phyloP scores from a whole-genome alignment of 2,329 filamentous ascomycete genomes.

The Colletotrichum tabaci region DNA sequence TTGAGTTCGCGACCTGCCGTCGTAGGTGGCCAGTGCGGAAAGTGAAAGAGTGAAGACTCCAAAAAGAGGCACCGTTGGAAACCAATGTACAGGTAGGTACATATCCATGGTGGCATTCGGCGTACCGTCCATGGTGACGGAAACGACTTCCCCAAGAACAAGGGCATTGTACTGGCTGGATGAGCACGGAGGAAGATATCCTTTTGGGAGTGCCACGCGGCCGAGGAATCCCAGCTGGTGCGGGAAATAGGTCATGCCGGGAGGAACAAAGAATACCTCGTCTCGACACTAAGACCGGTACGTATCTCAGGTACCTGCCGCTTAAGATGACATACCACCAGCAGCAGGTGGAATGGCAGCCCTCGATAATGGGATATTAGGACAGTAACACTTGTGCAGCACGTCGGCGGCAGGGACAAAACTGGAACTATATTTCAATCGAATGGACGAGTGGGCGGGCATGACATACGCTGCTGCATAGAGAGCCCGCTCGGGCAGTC shows the following conservation, averaged over 20 bases:
- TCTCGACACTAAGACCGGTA: background rate
- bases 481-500: constrained; percentile 3
- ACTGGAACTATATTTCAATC: constrained; percentile 1
- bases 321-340: background rate
- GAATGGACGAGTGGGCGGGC: background rate
- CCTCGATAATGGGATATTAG: background rate
- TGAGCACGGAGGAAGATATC: constrained; percentile 20
- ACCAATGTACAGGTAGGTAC: too few species aligned
- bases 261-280: constrained; percentile 22
- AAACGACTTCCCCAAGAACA: constrained; percentile 20
- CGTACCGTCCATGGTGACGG: constrained; percentile 3
- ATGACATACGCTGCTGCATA: background rate
- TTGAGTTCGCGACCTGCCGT: too few species aligned
- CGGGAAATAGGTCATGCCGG: constrained; percentile 1
- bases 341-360: constrained; percentile 1
- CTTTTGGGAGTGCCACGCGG: constrained; percentile 35
- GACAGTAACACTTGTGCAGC: constrained; percentile 20
- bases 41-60: background rate
- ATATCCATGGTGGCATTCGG: background rate
- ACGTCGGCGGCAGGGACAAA: constrained; percentile 30
- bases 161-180: constrained; percentile 26
- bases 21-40: too few species aligned
- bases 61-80: too few species aligned
- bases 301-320: background rate
- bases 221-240: constrained; percentile 3